Conservation (phyloP, 768 basidiomycete genomes). For the Myochromella boudieri region DNA sequence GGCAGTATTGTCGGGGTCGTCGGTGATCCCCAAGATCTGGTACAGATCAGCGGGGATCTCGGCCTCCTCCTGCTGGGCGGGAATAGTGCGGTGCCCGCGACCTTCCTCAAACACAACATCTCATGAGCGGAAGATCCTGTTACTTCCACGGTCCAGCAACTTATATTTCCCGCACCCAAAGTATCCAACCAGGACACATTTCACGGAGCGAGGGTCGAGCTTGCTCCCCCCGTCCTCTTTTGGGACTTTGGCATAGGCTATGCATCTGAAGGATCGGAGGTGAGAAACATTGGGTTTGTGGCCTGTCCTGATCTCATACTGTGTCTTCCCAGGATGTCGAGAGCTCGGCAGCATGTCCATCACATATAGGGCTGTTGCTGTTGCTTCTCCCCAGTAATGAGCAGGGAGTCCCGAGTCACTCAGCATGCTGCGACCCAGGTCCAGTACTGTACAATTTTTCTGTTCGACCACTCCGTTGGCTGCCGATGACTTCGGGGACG, state of each 20-base stretch:
- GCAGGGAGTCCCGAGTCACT: constrained; percentile 19
- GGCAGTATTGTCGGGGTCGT: too few relatives aligned
- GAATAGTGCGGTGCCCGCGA: too few relatives aligned
- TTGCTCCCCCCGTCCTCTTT: background rate
- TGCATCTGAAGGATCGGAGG: constrained; percentile 19
- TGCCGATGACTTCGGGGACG: too few relatives aligned
- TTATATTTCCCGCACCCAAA: constrained; percentile 19
- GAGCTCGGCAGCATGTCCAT: background rate
- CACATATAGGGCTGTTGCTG: constrained; percentile 12
- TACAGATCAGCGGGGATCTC: too few relatives aligned
- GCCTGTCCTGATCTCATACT: constrained; percentile 15
- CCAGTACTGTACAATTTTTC: background rate
- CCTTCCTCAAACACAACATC: too few relatives aligned
- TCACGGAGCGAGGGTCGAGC: constrained; percentile 13
- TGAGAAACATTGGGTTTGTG: constrained; percentile 25
- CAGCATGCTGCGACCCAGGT: constrained; percentile 9
- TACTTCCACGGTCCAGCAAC: constrained; percentile 18
- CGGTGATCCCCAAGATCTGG: too few relatives aligned
- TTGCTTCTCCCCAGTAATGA: background rate
- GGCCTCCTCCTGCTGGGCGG: too few relatives aligned
- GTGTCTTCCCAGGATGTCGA: constrained; percentile 12
- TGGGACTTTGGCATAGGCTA: background rate
- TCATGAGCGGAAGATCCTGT: too few relatives aligned
- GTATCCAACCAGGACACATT: constrained; percentile 23
- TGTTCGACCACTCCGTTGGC: background rate